These are phyloP conservation scores for Taphrina betulina DNA, from an alignment of 1,139 yeast genomes.

Conservation along the genomic window DNA sequence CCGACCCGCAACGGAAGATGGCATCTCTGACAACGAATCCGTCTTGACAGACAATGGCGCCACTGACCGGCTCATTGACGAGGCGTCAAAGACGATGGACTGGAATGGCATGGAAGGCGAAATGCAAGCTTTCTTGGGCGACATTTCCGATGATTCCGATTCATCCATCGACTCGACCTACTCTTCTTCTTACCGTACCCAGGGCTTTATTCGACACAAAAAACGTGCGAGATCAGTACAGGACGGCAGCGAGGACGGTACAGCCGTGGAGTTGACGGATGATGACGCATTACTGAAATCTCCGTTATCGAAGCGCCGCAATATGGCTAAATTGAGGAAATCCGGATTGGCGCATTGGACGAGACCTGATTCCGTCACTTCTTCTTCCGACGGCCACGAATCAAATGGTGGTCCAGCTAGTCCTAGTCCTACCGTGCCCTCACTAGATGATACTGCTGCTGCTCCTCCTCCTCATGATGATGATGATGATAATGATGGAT, in stretches of 20 bases:
- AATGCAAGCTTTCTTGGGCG: slow-evolving; percentile 61
- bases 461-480: too few species aligned
- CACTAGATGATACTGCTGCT: too few species aligned
- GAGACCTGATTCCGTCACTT: slow-evolving; percentile 4
- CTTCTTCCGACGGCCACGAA: too few species aligned
- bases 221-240: slow-evolving; percentile 44
- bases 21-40: slow-evolving; percentile 21
- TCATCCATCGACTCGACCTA: slow-evolving; percentile 19
- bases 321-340: slow-evolving; percentile 24
- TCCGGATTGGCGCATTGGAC: slow-evolving; percentile 19
- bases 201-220: slow-evolving; percentile 40
- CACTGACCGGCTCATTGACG: slow-evolving; percentile 38
- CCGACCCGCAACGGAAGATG: slow-evolving; percentile 34
- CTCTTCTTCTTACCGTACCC: background rate
- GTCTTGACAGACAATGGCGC: slow-evolving; percentile 32
- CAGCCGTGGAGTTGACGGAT: slow-evolving; percentile 28
- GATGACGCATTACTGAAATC: slow-evolving; percentile 39
- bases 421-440: too few species aligned
- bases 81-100: slow-evolving; percentile 32
- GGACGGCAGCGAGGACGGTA: slow-evolving; percentile 39
- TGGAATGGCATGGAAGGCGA: slow-evolving; percentile 57
- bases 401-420: too few species aligned
- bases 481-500: slow-evolving; percentile 44
- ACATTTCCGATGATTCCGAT: slow-evolving; percentile 50
- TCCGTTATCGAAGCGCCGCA: slow-evolving; percentile 19